Base-by-base conservation (phyloP, 2,329 filamentous ascomycete genomes). In the Fusarium protoensiforme region DNA sequence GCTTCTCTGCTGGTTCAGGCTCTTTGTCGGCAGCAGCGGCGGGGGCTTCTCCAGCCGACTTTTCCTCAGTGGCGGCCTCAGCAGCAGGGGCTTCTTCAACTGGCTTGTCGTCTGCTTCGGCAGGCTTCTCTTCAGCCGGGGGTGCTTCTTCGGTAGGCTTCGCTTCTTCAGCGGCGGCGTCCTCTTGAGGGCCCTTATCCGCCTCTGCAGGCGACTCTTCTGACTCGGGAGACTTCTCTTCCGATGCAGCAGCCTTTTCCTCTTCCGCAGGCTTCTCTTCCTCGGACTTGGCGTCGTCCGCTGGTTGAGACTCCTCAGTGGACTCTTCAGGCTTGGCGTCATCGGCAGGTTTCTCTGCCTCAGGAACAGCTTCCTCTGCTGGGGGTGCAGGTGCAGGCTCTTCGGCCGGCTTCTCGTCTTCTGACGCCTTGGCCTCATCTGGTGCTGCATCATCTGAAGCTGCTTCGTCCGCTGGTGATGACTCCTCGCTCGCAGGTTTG, bases 51-150 rank as follows among this genome's bases (percentile, higher is more conserved):
- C 27, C 43, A 24, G 41, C 41, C 16, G 41, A 14, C 22, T 46
- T 46, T 9, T 24, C 41, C 20, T 46, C 41, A n/a, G 24, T 24
- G 43, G 13, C 22, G 22, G n/a, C 43, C 24, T 74, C 72, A 70
- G 69, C 63, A 56, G 62, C 35, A 11, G 67, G 39, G 33, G 46
- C 60, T 56, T 69, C 61, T 24, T 75, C 67, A 20, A 51, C 64
- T 38, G 63, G 53, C 35, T 61, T 57, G 18, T 51, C 36, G 9
- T 41, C 62, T 20, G 58, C 33, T 38, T 61, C 57, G 18, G 61
- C n/a, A 13, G 31, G 22, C 48, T 75, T 59, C 10, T 71, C 64
- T 18, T 62, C 61, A 18, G 41, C 39, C 22, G 36, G 36, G 11
- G 41, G 22, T 33, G 48, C 29, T 38, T 67, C 65, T 39, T 61